Conservation (phyloP, 306 rosid species). For the Styphnolobium japonicum region DNA sequence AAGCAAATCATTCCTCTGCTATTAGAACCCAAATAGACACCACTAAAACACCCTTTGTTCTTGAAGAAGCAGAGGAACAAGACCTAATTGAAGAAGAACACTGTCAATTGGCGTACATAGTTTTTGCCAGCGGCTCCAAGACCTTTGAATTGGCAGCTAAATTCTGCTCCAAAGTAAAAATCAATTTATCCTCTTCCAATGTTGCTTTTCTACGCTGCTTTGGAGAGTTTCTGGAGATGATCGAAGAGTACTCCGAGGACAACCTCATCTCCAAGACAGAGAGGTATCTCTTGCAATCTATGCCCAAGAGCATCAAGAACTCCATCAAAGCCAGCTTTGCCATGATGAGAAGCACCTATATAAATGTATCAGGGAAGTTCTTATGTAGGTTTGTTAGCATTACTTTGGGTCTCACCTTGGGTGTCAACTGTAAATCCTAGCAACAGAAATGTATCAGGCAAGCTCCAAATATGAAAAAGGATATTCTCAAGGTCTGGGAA, state of each 20-base stretch:
- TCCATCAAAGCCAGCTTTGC: conserved; percentile 57
- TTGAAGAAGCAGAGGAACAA: conserved; percentile 24
- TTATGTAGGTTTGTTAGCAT: too few species aligned
- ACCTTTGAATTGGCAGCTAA: conserved; percentile 68
- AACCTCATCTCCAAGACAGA: conserved; percentile 71
- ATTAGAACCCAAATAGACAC: neutral
- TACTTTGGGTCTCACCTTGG: too few species aligned
- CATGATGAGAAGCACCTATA: too few species aligned
- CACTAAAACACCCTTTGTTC: neutral
- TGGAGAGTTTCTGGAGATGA: conserved; percentile 66
- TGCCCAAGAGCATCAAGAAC: conserved; percentile 55
- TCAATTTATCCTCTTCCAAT: conserved; percentile 53
- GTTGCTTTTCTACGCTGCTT: conserved; percentile 67
- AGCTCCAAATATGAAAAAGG: too few species aligned
- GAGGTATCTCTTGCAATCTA: conserved; percentile 48
- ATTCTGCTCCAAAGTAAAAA: conserved; percentile 71
- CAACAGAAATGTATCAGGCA: too few species aligned
- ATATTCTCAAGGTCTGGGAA: too few species aligned
- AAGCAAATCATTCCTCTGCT: conserved; percentile 34
- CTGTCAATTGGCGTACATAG: conserved; percentile 41
- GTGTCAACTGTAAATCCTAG: too few species aligned
- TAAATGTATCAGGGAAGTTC: too few species aligned
- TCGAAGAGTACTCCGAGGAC: conserved; percentile 64
- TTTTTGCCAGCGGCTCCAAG: conserved; percentile 65
- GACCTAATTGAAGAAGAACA: conserved; percentile 50